Evolutionary conservation across 495 filamentous ascomycete species (phyloP).

Genomic region (Sphaerosporella brunnea): DNA sequence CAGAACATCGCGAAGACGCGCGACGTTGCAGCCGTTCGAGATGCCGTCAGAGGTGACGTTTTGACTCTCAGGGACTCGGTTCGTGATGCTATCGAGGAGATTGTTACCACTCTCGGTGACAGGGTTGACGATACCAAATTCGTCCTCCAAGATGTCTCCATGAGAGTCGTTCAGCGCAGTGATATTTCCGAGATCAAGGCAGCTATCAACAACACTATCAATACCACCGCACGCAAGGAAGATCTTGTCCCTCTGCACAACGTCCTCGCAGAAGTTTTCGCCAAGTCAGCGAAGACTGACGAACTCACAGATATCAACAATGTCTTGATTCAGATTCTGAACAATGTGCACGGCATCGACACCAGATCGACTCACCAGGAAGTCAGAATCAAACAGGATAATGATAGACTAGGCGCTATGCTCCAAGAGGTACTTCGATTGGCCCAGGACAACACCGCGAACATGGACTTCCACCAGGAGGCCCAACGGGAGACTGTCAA

Average conservation of each 20-base stretch:
- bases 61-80: not conserved
- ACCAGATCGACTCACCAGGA: constrained; percentile 9
- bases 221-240: constrained; percentile 16
- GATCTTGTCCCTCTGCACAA: constrained; percentile 22
- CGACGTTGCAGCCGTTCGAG: not conserved
- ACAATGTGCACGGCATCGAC: constrained; percentile 12
- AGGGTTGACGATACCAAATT: constrained; percentile 16
- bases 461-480: constrained; percentile 18
- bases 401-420: constrained; percentile 2
- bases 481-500: constrained; percentile 12
- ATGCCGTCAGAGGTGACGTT: not conserved
- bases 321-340: constrained; percentile 12
- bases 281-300: constrained; percentile 20
- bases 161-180: constrained; percentile 14
- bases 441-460: constrained; percentile 14
- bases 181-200: constrained; percentile 16
- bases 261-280: constrained; percentile 18
- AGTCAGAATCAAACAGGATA: constrained; percentile 17
- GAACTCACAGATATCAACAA: constrained; percentile 17
- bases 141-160: constrained; percentile 17
- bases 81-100: constrained; percentile 5
- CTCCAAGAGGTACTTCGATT: constrained; percentile 16
- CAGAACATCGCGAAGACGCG: not conserved
- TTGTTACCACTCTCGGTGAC: constrained; percentile 3
- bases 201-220: constrained; percentile 2